Conservation (phyloP, 306 rosid genomes). For the Cicer bijugum region DNA sequence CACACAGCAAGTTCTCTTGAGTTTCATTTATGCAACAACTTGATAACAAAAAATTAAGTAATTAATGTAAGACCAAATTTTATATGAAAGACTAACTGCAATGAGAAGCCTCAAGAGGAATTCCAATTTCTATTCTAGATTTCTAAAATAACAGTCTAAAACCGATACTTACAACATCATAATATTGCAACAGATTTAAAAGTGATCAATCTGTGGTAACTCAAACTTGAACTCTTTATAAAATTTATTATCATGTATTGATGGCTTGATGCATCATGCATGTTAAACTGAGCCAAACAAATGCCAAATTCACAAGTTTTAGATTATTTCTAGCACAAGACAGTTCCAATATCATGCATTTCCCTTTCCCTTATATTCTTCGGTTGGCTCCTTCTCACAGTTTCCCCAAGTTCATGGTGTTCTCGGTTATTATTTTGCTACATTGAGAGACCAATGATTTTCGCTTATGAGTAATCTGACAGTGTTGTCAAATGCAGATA, state of each 20-base stretch:
- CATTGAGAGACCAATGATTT: constrained; percentile 10
- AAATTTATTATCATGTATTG: background rate
- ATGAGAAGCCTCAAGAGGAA: constrained; percentile 21
- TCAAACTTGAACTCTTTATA: constrained; percentile 16
- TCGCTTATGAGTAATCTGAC: too few relatives aligned
- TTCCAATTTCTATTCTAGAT: constrained; percentile 15
- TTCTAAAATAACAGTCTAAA: constrained; percentile 17
- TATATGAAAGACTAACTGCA: constrained; percentile 22
- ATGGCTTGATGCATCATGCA: constrained; percentile 32
- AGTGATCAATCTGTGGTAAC: constrained; percentile 27
- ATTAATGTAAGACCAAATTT: background rate
- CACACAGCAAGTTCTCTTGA: constrained; percentile 28
- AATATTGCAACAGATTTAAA: constrained; percentile 21
- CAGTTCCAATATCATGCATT: constrained; percentile 20
- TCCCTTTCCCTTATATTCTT: constrained; percentile 4
- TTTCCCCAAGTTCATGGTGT: constrained; percentile 13
- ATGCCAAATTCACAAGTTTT: constrained; percentile 21
- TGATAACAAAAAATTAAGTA: constrained; percentile 5
- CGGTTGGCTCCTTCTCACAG: constrained; percentile 15
- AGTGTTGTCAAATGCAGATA: too few relatives aligned
- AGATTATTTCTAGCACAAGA: constrained; percentile 15
- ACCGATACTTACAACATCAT: background rate
- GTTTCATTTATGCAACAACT: constrained; percentile 36
- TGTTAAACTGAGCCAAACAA: constrained; percentile 20
- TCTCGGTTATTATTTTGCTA: constrained; percentile 22